These are phyloP conservation scores for Agastache rugosa DNA, from an alignment of 257 asterid species.

Conservation along the genomic window DNA sequence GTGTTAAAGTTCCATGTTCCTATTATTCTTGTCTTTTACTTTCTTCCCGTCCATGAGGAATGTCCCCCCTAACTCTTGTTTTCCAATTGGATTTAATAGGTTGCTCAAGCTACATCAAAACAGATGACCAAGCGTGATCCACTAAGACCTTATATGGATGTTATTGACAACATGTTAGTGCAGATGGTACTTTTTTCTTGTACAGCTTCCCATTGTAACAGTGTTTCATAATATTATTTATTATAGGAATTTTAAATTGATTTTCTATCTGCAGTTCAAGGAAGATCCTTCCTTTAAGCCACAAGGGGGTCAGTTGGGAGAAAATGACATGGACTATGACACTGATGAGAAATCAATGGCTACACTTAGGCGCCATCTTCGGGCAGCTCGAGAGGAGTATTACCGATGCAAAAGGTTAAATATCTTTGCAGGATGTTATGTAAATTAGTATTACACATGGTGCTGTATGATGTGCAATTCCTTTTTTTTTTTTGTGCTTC, in stretches of 20 bases:
- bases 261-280: constrained; percentile 60
- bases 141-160: constrained; percentile 85
- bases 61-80: not conserved
- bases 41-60: not conserved
- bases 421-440: constrained; percentile 29
- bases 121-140: constrained; percentile 99
- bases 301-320: constrained; percentile 96
- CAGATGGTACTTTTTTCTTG: constrained; percentile 72
- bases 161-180: constrained; percentile 88
- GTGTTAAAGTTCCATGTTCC: not conserved
- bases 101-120: constrained; percentile 98
- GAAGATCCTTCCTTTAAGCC: constrained; percentile 99
- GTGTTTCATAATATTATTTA: constrained; percentile 29
- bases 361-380: constrained; percentile 89
- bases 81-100: constrained; percentile 52
- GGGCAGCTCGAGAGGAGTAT: constrained; percentile 95
- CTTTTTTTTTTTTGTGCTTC: constrained; percentile 26
- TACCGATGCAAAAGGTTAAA: constrained; percentile 89
- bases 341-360: constrained; percentile 99
- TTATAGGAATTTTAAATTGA: constrained; percentile 32
- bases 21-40: constrained; percentile 17
- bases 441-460: constrained; percentile 27
- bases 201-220: constrained; percentile 28
- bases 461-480: constrained; percentile 20
- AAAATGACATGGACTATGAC: constrained; percentile 98